Percentiles rank a stretch among this genome's conserved stretches.
phyloP scores from a whole-genome alignment of 345 rosid species.

The Dovyalis caffra region DNA sequence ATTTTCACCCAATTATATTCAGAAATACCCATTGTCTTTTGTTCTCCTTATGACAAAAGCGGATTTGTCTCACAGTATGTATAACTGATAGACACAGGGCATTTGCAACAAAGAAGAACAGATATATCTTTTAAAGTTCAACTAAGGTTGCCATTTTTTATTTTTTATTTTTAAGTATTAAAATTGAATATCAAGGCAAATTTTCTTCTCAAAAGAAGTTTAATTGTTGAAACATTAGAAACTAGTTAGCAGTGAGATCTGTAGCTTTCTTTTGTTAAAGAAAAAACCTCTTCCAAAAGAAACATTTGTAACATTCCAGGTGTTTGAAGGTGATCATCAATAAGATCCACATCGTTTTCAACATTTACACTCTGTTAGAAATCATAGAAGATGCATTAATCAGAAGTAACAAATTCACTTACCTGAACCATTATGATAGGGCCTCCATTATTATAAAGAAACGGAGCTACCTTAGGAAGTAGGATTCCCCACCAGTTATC shows the following conservation, averaged over 20 bases:
- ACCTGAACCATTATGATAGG: slow-evolving; percentile 96
- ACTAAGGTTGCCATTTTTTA: too few species aligned
- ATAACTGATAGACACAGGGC: too few species aligned
- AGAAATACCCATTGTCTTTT: too few species aligned
- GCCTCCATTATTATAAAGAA: slow-evolving; percentile 81
- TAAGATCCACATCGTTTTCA: not conserved
- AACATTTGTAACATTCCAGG: not conserved
- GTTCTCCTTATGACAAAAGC: too few species aligned
- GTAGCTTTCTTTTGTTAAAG: not conserved
- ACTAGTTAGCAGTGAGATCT: not conserved
- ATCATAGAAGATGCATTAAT: not conserved
- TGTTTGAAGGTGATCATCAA: too few species aligned
- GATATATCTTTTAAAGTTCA: too few species aligned
- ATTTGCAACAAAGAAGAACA: too few species aligned
- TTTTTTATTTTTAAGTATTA: too few species aligned
- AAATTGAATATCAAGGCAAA: not conserved
- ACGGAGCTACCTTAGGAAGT: slow-evolving; percentile 63
- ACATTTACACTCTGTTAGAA: not conserved
- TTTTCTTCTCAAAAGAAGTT: not conserved
- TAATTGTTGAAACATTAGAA: not conserved
- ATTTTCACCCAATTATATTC: too few species aligned
- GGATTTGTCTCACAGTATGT: too few species aligned
- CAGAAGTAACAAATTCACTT: not conserved
- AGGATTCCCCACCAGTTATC: slow-evolving; percentile 81
- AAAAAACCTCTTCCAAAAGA: not conserved